Evolutionary conservation across 257 asterid species (phyloP).

Genomic region (Solanum gracilifrons): DNA sequence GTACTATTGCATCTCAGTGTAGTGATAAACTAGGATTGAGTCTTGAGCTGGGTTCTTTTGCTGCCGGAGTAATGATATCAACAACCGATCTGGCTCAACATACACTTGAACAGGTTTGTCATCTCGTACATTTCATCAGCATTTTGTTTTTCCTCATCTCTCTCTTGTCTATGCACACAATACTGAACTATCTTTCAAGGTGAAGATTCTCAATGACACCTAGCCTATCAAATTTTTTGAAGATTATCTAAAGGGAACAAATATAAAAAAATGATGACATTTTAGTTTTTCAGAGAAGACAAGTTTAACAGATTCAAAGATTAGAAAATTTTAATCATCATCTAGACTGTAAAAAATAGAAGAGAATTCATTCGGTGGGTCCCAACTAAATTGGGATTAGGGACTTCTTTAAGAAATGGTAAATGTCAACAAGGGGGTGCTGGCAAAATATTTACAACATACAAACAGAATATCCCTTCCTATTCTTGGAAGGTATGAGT

Average conservation of each 20-base stretch:
- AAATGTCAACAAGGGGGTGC: background rate
- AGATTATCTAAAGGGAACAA: background rate
- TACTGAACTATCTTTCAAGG: background rate
- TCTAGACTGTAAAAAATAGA: background rate
- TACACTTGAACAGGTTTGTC: conserved; percentile 67
- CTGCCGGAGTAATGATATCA: conserved; percentile 90
- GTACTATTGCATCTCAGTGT: conserved; percentile 39
- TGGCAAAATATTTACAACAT: background rate
- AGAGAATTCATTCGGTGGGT: background rate
- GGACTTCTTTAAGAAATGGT: background rate
- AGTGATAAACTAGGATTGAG: conserved; percentile 85
- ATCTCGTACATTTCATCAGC: background rate
- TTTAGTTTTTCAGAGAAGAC: background rate
- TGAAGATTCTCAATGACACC: background rate
- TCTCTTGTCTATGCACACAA: background rate
- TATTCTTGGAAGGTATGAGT: background rate
- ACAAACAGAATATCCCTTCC: background rate
- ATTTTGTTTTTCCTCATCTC: background rate
- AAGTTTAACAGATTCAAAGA: background rate
- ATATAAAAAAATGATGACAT: background rate
- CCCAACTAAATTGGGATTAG: background rate
- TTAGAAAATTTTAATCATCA: background rate
- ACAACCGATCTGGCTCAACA: conserved; percentile 75
- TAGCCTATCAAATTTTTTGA: background rate
- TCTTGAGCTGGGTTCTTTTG: conserved; percentile 87